A percentile compares a stretch with the other conserved stretches of the same genome.
These are phyloP conservation scores for Aspergillus quadricinctus DNA, from an alignment of 2,329 filamentous ascomycete species.

Conservation along the genomic window DNA sequence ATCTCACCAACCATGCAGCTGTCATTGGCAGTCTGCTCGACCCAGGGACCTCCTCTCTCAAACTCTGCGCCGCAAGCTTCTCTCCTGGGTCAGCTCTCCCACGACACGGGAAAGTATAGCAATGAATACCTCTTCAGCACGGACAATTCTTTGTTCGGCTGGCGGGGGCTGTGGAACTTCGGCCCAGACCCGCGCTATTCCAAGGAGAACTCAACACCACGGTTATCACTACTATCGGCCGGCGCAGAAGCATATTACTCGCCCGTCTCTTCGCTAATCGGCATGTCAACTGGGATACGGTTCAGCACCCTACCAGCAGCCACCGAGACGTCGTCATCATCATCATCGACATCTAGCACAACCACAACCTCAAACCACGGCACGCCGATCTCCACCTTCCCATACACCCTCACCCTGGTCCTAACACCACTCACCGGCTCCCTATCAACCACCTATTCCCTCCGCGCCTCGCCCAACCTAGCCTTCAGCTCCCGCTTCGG, in stretches of 20 bases:
- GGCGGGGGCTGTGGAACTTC: constrained; percentile 92
- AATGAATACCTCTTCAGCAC: constrained; percentile 89
- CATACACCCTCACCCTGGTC: constrained; percentile 88
- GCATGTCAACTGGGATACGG: constrained; percentile 79
- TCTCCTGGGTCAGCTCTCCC: constrained; percentile 47
- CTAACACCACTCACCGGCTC: constrained; percentile 93
- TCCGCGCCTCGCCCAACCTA: constrained; percentile 76
- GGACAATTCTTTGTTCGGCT: constrained; percentile 81
- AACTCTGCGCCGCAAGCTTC: constrained; percentile 44
- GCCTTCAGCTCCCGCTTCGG: constrained; percentile 87
- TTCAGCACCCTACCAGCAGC: constrained; percentile 77
- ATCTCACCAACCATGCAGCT: constrained; percentile 74
- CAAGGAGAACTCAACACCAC: constrained; percentile 45
- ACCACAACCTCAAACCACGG: constrained; percentile 20
- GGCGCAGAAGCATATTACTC: constrained; percentile 96
- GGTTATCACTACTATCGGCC: constrained; percentile 78
- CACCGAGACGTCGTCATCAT: constrained; percentile 22
- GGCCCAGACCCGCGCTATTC: constrained; percentile 57
- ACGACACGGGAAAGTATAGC: constrained; percentile 81
- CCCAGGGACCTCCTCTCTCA: constrained; percentile 36
- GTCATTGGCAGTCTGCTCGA: constrained; percentile 59
- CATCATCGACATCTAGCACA: constrained; percentile 15
- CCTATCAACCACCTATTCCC: constrained; percentile 84
- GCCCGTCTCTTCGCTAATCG: constrained; percentile 86
- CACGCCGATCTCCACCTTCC: constrained; percentile 63